phyloP scores from a whole-genome alignment of 176 grass and related monocot genomes.

The Musa acuminata region DNA sequence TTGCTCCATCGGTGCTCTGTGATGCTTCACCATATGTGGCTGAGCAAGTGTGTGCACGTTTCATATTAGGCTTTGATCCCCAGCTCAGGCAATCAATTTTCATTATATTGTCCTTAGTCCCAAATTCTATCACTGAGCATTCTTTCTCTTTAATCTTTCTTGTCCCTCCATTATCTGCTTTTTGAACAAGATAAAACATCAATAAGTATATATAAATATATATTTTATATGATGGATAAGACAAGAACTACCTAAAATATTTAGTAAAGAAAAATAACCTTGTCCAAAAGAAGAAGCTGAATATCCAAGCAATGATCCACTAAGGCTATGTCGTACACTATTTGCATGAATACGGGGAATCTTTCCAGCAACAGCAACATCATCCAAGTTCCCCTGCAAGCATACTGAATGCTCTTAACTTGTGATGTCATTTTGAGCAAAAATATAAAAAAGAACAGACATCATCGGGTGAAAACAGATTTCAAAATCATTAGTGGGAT shows the following conservation, averaged over 20 bases:
- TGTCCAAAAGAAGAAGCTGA: slow-evolving; percentile 2
- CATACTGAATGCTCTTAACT: background rate
- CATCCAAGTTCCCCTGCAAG: background rate
- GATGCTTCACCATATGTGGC: slow-evolving; percentile 10
- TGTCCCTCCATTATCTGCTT: background rate
- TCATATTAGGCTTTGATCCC: slow-evolving; percentile 12
- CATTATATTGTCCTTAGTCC: background rate
- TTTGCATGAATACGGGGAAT: background rate
- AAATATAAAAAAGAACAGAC: background rate
- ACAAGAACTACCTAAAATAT: background rate
- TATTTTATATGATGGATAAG: background rate
- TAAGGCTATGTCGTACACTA: background rate
- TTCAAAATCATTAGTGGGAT: background rate
- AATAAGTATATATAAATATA: too few relatives aligned
- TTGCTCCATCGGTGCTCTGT: slow-evolving; percentile 2
- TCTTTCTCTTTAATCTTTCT: background rate
- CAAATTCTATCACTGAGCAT: background rate
- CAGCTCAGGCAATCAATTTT: background rate
- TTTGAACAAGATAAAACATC: background rate
- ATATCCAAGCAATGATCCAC: background rate
- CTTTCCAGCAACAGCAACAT: background rate
- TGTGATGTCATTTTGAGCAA: background rate
- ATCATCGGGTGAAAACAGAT: background rate
- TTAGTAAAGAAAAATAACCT: slow-evolving; percentile 27
- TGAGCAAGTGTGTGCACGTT: slow-evolving; percentile 11